phyloP scores from a whole-genome alignment of 306 rosid species.

The Mucuna pruriens region DNA sequence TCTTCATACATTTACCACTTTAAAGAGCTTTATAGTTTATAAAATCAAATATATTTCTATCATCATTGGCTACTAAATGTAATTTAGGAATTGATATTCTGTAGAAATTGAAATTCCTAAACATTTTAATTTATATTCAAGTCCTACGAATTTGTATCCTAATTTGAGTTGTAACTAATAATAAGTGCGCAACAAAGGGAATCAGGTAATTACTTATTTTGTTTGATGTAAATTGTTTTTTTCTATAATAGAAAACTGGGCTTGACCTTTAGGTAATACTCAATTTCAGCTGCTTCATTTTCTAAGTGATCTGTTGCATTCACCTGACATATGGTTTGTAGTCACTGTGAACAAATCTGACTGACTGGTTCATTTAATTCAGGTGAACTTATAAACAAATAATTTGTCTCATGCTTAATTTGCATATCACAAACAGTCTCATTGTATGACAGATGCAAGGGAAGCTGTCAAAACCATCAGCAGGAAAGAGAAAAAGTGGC shows the following conservation, averaged over 20 bases:
- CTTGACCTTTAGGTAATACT: neutral
- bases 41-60: neutral
- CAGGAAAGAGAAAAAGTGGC: constrained; percentile 42
- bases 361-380: neutral
- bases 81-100: constrained; percentile 10
- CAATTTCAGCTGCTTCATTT: neutral
- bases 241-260: neutral
- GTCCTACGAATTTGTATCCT: neutral
- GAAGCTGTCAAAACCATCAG: constrained; percentile 41
- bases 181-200: neutral
- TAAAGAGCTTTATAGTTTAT: neutral
- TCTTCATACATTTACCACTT: neutral
- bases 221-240: constrained; percentile 12
- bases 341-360: neutral
- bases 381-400: neutral
- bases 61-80: neutral
- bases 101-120: neutral
- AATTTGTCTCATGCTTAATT: neutral
- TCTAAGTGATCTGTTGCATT: neutral
- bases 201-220: neutral
- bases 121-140: neutral
- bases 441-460: constrained; percentile 40
- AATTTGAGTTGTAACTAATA: neutral
- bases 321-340: neutral
- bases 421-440: neutral